phyloP scores from a whole-genome alignment of 345 rosid genomes.

The Brassica napus region Da-Ae NC_063444.1:9320001-9320500 shows the following conservation, averaged over 20 bases:
- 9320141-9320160: slow-evolving; percentile 72
- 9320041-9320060: neutral
- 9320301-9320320: slow-evolving; percentile 49
- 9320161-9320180: slow-evolving; percentile 55
- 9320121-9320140: slow-evolving; percentile 67
- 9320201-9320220: slow-evolving; percentile 50
- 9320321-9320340: slow-evolving; percentile 52
- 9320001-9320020: slow-evolving; percentile 7
- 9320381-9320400: slow-evolving; percentile 53
- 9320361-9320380: slow-evolving; percentile 52
- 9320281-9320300: slow-evolving; percentile 49
- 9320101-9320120: slow-evolving; percentile 58
- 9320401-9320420: slow-evolving; percentile 51
- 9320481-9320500: slow-evolving; percentile 41
- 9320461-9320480: slow-evolving; percentile 18
- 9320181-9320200: slow-evolving; percentile 51
- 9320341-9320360: slow-evolving; percentile 53
- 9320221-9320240: slow-evolving; percentile 49
- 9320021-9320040: neutral
- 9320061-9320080: slow-evolving; percentile 44
- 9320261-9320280: slow-evolving; percentile 43
- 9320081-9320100: slow-evolving; percentile 58
- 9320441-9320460: slow-evolving; percentile 46
- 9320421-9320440: slow-evolving; percentile 46
- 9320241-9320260: slow-evolving; percentile 52